phyloP scores from a whole-genome alignment of 2,329 filamentous ascomycete genomes.

The Corinectria fuckeliana region DNA sequence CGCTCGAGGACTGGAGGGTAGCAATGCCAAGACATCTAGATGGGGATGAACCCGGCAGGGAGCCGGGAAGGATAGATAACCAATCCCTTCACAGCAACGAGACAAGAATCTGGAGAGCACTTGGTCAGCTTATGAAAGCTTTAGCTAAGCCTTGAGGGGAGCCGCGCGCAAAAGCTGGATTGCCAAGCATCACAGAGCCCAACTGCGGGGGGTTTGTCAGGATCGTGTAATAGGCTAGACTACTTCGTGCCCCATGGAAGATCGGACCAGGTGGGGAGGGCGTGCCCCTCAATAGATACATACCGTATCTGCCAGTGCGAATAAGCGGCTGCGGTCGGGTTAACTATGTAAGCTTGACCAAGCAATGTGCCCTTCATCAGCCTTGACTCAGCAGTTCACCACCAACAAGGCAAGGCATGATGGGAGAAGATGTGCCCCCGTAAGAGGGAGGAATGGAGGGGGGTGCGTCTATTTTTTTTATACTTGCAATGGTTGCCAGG shows the following conservation, averaged over 20 bases:
- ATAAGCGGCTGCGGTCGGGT: not conserved
- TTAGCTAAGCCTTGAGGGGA: constrained; percentile 37
- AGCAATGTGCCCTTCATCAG: constrained; percentile 15
- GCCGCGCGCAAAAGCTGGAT: constrained; percentile 28
- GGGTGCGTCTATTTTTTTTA: not conserved
- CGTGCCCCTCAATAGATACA: not conserved
- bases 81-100: too few relatives aligned
- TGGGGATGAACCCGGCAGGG: too few relatives aligned
- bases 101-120: not conserved
- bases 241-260: not conserved
- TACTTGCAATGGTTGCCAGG: too few relatives aligned
- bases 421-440: not conserved
- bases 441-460: not conserved
- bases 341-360: not conserved
- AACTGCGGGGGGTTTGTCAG: constrained; percentile 38
- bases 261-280: not conserved
- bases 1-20: too few relatives aligned
- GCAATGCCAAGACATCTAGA: too few relatives aligned
- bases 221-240: constrained; percentile 40
- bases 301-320: not conserved
- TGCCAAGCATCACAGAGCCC: constrained; percentile 8
- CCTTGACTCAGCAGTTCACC: constrained; percentile 17
- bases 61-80: too few relatives aligned
- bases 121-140: constrained; percentile 32
- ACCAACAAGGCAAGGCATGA: not conserved